These are phyloP conservation scores for Kurtzmaniella natalensis DNA, from an alignment of 1,139 yeast genomes.

Conservation along the genomic window DNA sequence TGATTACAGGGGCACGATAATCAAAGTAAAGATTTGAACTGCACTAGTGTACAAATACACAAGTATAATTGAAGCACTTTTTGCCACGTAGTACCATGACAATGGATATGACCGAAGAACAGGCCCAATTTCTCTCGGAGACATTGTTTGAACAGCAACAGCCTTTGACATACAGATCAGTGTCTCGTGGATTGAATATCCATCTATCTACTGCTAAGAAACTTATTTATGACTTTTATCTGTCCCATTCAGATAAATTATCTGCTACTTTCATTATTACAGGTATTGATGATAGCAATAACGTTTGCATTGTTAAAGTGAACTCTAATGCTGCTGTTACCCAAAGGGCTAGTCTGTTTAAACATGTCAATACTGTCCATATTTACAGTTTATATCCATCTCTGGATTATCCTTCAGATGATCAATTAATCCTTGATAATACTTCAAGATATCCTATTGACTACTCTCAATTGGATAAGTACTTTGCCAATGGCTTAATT, in stretches of 20 bases:
- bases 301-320: conserved; percentile 18
- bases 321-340: conserved; percentile 10
- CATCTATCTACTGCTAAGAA: conserved; percentile 29
- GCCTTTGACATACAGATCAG: conserved; percentile 28
- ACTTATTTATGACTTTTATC: conserved; percentile 28
- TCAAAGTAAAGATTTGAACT: too few species aligned
- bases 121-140: conserved; percentile 27
- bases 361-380: conserved; percentile 23
- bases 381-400: conserved; percentile 26
- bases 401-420: conserved; percentile 14
- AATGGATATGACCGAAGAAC: conserved; percentile 27
- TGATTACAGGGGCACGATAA: too few species aligned
- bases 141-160: conserved; percentile 20
- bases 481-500: conserved; percentile 29
- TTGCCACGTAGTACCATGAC: conserved; percentile 21
- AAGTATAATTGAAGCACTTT: neutral
- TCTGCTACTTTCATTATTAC: conserved; percentile 32
- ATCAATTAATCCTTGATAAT: conserved; percentile 30
- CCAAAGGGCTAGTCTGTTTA: conserved; percentile 16
- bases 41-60: too few species aligned
- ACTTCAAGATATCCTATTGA: conserved; percentile 18
- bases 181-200: conserved; percentile 23
- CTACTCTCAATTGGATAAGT: conserved; percentile 15
- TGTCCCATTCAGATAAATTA: conserved; percentile 26
- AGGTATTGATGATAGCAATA: conserved; percentile 18